phyloP scores from a whole-genome alignment of 306 rosid genomes.

The Cucurbita argyrosperma region DNA sequence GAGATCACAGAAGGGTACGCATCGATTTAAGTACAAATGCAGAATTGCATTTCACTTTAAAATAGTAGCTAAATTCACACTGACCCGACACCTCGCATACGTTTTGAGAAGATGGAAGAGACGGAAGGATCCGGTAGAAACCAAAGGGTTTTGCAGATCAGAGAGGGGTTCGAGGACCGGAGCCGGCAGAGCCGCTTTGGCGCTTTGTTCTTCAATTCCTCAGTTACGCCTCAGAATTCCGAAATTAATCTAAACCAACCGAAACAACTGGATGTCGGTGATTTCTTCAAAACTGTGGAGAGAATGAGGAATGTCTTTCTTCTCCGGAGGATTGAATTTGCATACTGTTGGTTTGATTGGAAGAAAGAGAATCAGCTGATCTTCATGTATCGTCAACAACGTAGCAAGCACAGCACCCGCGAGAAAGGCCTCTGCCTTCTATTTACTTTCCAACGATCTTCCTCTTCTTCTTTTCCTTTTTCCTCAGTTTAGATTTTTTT shows the following conservation, averaged over 20 bases:
- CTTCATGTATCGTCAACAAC: background rate
- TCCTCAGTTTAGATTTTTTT: too few relatives aligned
- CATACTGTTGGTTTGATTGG: background rate
- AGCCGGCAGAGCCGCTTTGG: background rate
- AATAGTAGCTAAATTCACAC: slow-evolving; percentile 2
- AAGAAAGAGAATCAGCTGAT: background rate
- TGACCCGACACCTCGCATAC: background rate
- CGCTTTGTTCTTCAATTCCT: background rate
- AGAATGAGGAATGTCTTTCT: background rate
- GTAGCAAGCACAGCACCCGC: background rate
- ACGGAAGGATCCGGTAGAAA: background rate
- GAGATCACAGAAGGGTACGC: background rate
- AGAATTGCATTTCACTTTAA: background rate
- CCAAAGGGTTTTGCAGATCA: background rate
- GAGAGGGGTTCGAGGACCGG: background rate
- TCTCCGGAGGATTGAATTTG: background rate
- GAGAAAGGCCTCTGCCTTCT: background rate
- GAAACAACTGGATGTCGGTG: background rate
- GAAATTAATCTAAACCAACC: background rate
- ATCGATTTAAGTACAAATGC: background rate
- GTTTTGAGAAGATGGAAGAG: background rate
- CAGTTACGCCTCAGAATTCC: background rate
- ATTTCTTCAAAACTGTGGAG: background rate
- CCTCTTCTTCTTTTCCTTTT: background rate
- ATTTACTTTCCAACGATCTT: background rate